Base-by-base conservation (phyloP, 2,329 filamentous ascomycete genomes). In the Aspergillus luchuensis region DNA sequence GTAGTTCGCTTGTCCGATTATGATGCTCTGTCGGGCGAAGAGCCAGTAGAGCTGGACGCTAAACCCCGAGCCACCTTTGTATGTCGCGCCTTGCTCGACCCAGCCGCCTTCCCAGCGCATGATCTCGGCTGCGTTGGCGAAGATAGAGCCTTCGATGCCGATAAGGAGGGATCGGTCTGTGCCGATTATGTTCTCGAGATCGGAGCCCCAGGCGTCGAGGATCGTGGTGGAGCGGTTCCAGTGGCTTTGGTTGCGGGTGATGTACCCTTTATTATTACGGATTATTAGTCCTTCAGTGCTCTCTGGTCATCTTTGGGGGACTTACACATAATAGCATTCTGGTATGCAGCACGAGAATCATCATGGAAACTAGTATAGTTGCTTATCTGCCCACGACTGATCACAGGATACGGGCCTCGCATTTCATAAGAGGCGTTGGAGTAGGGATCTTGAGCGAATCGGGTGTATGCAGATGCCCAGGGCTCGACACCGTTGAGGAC, bases 21-120 rank as follows among this genome's bases (percentile, higher is more conserved):
- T 72, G 25, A 75, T 70, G 0, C 69, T 72, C 63, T 79, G 77
- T 0, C 73, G 66, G 3, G 75, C 72, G 57, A 81, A 78, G 0
- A 79, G 67, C 75, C 77, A 79, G 61, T 80, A 80, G 1, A 79
- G 66, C 66, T 78, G 75, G 51, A 70, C 77, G 7, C 71, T 71
- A 61, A 79, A 79, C 1, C 77, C 78, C 1, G 64, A 67, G 0
- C 72, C 71, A 2, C 78, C 78, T n/a, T 67, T 61, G 66, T 66
- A 71, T n/a, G 57, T 66, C 0, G 75, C 70, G 2, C 76, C 75
- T 2, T 61, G 28, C 58, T 80, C 78, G 0, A 66, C 66, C 78
- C 78, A 80, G 21, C 68, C 67, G 7, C 76, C 77, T 60, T 80
- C 78, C 75, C 76, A 79, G 30, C 77, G 72, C 76, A 80, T 78